Percentiles rank a stretch among this genome's conserved stretches.
phyloP scores from a whole-genome alignment of 768 basidiomycete genomes.

The Mycena haematopus region DNA sequence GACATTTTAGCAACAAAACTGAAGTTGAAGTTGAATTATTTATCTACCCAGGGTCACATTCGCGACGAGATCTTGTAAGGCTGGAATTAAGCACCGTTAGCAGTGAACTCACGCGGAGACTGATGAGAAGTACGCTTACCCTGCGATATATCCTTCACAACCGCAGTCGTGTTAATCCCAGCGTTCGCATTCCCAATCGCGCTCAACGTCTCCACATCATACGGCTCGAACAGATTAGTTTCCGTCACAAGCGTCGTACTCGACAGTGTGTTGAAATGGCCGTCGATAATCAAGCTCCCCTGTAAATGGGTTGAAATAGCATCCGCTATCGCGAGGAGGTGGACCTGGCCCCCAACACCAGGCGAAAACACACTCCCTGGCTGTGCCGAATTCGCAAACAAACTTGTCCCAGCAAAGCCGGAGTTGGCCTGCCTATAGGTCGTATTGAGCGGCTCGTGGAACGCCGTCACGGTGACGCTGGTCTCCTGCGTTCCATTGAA shows the following conservation, averaged over 20 bases:
- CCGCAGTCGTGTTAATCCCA: slow-evolving; percentile 11
- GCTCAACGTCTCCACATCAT: background rate
- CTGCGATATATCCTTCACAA: slow-evolving; percentile 13
- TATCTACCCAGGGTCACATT: slow-evolving; percentile 18
- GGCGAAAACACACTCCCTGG: background rate
- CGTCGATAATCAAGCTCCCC: slow-evolving; percentile 3
- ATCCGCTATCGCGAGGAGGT: slow-evolving; percentile 16
- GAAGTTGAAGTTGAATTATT: background rate
- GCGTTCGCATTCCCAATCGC: background rate
- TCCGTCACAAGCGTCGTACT: slow-evolving; percentile 12
- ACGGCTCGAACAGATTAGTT: slow-evolving; percentile 14
- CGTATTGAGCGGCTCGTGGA: slow-evolving; percentile 7
- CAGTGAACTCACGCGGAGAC: background rate
- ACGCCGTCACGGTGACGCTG: slow-evolving; percentile 5
- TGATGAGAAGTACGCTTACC: background rate
- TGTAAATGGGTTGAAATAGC: slow-evolving; percentile 7
- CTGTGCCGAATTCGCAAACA: background rate
- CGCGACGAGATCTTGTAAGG: slow-evolving; percentile 10
- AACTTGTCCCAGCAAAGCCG: background rate
- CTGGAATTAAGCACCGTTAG: background rate
- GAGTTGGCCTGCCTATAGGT: background rate
- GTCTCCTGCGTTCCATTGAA: slow-evolving; percentile 14
- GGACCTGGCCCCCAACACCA: slow-evolving; percentile 4
- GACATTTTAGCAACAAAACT: background rate
- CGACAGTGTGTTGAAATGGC: background rate